Evolutionary conservation across 768 basidiomycete genomes (phyloP).

Genomic region (Russula sp.): DNA sequence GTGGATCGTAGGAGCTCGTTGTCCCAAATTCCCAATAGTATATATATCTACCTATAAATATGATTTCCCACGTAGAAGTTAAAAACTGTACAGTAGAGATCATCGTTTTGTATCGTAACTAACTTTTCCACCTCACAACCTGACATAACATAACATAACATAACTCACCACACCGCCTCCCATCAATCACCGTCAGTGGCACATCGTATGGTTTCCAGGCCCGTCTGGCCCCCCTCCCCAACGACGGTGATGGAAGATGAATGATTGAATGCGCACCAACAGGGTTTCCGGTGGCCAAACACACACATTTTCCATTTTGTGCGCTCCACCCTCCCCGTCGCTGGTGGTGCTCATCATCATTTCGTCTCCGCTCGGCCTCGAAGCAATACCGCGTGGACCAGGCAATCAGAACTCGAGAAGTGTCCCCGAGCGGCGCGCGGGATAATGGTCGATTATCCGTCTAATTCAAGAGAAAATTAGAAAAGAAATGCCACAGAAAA

Average conservation of each 20-base stretch:
- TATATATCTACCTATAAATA: not conserved
- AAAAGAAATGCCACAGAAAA: not conserved
- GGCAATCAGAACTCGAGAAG: not conserved
- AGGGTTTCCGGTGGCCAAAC: not conserved
- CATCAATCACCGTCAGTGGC: not conserved
- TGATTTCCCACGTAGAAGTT: not conserved
- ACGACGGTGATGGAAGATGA: not conserved
- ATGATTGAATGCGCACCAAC: not conserved
- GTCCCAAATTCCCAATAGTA: not conserved
- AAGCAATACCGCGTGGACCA: not conserved
- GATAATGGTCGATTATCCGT: constrained; percentile 3
- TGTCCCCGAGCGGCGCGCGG: not conserved
- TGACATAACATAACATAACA: no score
- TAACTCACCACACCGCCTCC: not conserved
- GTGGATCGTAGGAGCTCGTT: no score
- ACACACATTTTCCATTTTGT: not conserved
- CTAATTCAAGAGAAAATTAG: not conserved
- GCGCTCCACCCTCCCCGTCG: not conserved
- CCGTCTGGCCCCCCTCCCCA: not conserved
- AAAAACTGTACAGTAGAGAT: not conserved
- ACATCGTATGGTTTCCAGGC: not conserved
- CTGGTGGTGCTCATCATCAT: not conserved
- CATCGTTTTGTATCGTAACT: not conserved
- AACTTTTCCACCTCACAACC: not conserved
- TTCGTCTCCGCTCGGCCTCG: constrained; percentile 2